Conservation (phyloP, 2,329 filamentous ascomycete genomes). For the Talaromyces sp. region DNA sequence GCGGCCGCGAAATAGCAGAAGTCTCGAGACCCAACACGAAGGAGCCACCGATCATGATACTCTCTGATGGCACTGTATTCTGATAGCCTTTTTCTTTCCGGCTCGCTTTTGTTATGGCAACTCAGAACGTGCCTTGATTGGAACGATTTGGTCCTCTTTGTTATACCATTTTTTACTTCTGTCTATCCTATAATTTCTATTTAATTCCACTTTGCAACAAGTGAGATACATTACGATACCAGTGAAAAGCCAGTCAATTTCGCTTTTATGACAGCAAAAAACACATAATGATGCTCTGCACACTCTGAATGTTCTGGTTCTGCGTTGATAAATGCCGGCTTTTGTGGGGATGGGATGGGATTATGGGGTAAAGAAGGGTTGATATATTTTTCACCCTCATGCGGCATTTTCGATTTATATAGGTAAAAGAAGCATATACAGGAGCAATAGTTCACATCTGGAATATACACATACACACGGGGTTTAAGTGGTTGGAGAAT, state of each 20-base stretch:
- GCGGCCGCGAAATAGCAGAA: constrained; percentile 91
- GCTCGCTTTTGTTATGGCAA: not conserved
- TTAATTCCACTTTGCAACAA: not conserved
- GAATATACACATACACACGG: not conserved
- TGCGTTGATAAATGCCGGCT: not conserved
- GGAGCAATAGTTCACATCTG: not conserved
- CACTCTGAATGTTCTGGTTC: not conserved
- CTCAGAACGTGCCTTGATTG: not conserved
- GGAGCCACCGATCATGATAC: constrained; percentile 90
- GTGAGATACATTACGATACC: not conserved
- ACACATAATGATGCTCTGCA: not conserved
- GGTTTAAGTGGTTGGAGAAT: not conserved
- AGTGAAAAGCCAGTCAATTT: not conserved
- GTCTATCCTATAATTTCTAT: not conserved
- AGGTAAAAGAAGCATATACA: not conserved
- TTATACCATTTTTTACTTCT: not conserved
- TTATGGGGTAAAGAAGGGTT: not conserved
- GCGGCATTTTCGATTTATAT: not conserved
- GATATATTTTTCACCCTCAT: not conserved
- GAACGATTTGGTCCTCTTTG: not conserved
- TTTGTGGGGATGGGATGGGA: not conserved
- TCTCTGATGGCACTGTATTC: constrained; percentile 95
- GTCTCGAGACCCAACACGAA: constrained; percentile 94
- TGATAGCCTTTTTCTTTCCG: constrained; percentile 37
- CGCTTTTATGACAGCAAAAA: not conserved